phyloP scores from a whole-genome alignment of 2,329 filamentous ascomycete genomes.

The Aspergillus persii region DNA sequence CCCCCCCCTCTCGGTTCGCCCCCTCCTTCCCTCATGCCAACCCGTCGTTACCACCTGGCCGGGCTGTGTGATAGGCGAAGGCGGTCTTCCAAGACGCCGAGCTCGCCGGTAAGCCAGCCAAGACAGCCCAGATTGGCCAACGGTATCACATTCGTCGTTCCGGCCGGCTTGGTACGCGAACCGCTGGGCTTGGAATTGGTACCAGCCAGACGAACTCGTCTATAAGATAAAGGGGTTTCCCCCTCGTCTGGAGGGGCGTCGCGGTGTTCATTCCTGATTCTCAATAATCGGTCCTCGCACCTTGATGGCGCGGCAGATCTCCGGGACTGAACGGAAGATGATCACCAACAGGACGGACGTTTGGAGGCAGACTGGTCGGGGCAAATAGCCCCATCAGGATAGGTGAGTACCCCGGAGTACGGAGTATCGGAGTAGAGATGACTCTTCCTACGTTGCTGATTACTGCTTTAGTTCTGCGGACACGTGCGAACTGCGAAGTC shows the following conservation, averaged over 20 bases:
- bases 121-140: conserved; percentile 10
- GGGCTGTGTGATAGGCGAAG: neutral
- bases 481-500: conserved; percentile 5
- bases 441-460: neutral
- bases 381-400: neutral
- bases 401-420: neutral
- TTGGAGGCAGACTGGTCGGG: neutral
- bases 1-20: neutral
- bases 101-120: conserved; percentile 5
- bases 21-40: neutral
- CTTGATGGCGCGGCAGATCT: neutral
- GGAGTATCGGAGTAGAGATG: neutral
- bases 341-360: no score
- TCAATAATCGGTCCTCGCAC: neutral
- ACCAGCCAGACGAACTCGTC: neutral
- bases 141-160: neutral
- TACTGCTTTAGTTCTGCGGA: no score
- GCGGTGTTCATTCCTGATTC: neutral
- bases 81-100: neutral
- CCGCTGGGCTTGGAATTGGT: neutral
- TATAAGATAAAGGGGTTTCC: neutral
- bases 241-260: neutral
- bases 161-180: neutral
- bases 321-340: neutral
- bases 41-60: neutral